Conservation (phyloP, 2,329 filamentous ascomycete species). For the Apiospora malaysiana region DNA sequence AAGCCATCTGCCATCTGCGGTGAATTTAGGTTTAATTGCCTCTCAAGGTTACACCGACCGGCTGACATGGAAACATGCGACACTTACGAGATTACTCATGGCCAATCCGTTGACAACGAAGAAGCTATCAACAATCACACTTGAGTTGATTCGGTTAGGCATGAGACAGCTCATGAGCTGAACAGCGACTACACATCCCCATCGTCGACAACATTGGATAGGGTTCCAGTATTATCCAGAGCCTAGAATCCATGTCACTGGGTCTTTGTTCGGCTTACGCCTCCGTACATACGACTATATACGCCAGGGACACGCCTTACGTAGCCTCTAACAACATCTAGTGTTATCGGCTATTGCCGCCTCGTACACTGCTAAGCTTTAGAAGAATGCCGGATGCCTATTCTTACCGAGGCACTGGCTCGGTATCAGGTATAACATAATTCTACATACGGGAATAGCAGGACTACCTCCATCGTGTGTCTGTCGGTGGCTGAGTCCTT, state of each 20-base stretch:
- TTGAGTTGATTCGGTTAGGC: not conserved
- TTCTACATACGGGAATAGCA: not conserved
- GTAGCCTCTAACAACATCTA: not conserved
- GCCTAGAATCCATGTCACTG: not conserved
- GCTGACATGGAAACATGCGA: not conserved
- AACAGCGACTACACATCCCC: not conserved
- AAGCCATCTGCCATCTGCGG: slow-evolving; percentile 1
- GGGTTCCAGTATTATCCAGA: not conserved
- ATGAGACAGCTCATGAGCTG: not conserved
- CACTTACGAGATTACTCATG: not conserved
- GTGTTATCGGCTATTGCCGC: not conserved
- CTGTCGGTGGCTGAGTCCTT: not conserved
- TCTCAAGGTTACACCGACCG: not conserved
- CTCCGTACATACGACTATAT: not conserved
- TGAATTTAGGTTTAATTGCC: slow-evolving; percentile 4
- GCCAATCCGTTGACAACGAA: not conserved
- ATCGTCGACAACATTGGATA: not conserved
- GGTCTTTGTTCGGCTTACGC: not conserved
- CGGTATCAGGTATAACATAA: not conserved
- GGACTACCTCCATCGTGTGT: not conserved
- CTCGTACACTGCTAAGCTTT: not conserved
- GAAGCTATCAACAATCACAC: not conserved
- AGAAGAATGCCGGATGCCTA: not conserved
- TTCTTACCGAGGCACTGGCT: not conserved
- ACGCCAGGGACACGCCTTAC: not conserved